Base-by-base conservation (phyloP, 805 yeast species). In the Suhomyces sp. region DNA sequence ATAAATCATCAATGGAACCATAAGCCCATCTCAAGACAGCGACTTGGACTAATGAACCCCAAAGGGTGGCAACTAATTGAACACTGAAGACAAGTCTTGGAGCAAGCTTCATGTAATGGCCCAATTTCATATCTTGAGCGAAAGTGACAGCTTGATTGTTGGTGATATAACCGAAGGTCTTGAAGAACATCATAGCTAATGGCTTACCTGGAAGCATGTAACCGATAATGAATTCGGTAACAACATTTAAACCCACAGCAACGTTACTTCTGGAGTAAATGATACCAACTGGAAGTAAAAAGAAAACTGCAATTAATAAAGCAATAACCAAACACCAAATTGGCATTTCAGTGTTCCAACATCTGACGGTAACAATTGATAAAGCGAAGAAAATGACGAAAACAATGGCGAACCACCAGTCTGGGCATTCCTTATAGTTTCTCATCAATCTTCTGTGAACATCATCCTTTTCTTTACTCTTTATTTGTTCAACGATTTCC, bases 371-470 rank as follows among this genome's bases (percentile, higher is more conserved):
- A 18, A 56, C 70, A 36, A 66, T 54, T 10, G 72, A 51, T 33
- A 63, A 36, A 15, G 56, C 70, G 44, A 65, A 56, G 39, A 57
- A 50, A 33, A 53, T 36, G 18, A 53, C 39, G 30, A 44, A 40
- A 25, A 53, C 48, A 28, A 61, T 35, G 3, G 36, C 44, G 40
- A 48, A 66, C 73, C 73, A 67, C 73, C 73, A 67, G 35, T 65
- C 70, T 25, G 73, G 73, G 11, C 61, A 60, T 48, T 58, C 61
- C 35, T 53, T 60, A 46, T 48, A 68, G 40, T 65, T 63, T 26
- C 43, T 59, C 82, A 81, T 79, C 40, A 80, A 66, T 40, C 80
- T 64, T 58, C 64, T 64, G 48, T 77, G 79, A 13, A 75, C 72
- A 51, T 76, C 47, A 18, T 55, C 57, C 51, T 53, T 52, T 35